Evolutionary conservation across 2,329 filamentous ascomycete species (phyloP).

Genomic region (Alternaria viburni): DNA sequence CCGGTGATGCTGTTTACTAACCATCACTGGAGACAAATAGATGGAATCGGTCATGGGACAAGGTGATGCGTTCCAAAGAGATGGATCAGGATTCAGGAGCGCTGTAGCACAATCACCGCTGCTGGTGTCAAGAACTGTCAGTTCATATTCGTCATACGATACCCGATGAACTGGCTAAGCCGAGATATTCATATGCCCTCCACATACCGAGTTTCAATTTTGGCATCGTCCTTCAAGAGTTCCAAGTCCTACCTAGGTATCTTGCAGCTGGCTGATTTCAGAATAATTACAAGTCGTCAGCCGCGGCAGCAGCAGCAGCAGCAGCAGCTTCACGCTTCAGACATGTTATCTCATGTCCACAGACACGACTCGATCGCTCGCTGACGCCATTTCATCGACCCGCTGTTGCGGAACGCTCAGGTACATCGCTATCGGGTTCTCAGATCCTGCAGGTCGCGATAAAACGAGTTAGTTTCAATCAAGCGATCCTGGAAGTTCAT

Average conservation of each 20-base stretch:
- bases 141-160: background rate
- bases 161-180: background rate
- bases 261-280: background rate
- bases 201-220: background rate
- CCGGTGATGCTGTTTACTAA: background rate
- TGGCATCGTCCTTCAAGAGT: background rate
- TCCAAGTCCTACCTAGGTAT: background rate
- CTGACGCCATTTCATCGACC: slow-evolving; percentile 1
- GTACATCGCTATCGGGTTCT: slow-evolving; percentile 12
- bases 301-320: background rate
- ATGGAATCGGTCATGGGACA: background rate
- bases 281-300: background rate
- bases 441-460: slow-evolving; percentile 10
- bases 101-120: background rate
- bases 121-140: background rate
- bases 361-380: background rate
- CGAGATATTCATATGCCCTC: background rate
- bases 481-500: slow-evolving; percentile 5
- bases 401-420: slow-evolving; percentile 8
- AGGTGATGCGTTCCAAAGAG: background rate
- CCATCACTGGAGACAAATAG: background rate
- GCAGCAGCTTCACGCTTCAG: background rate
- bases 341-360: background rate
- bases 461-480: slow-evolving; percentile 4
- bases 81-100: background rate